A percentile compares a stretch with the other conserved stretches of the same genome.
These are phyloP conservation scores for Cladorrhinum sp. DNA, from an alignment of 2,329 filamentous ascomycete species.

Conservation along the genomic window DNA sequence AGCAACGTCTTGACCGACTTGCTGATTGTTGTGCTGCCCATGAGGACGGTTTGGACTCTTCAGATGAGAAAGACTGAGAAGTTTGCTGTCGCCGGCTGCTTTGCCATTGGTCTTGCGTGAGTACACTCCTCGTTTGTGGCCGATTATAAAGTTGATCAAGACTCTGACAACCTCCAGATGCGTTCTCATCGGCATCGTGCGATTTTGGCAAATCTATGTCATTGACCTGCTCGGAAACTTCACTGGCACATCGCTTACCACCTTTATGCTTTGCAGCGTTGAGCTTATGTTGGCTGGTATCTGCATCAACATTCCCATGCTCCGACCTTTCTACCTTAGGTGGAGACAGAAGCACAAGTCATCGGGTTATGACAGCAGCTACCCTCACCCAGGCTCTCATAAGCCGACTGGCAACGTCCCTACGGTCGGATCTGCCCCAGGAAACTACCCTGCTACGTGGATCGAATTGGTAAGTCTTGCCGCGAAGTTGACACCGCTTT, in stretches of 20 bases:
- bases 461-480: conserved; percentile 6
- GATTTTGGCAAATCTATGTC: conserved; percentile 1
- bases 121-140: not conserved
- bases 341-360: conserved; percentile 8
- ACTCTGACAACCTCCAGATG: not conserved
- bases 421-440: not conserved
- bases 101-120: conserved; percentile 9
- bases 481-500: not conserved
- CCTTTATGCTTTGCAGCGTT: conserved; percentile 6
- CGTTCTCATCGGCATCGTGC: conserved; percentile 3
- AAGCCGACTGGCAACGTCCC: not conserved
- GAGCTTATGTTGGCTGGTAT: conserved; percentile 6
- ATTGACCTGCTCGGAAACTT: conserved; percentile 6
- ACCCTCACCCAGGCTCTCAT: not conserved
- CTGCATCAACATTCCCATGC: conserved; percentile 6
- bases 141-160: not conserved
- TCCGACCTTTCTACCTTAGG: conserved; percentile 1
- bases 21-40: not conserved
- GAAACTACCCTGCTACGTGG: conserved; percentile 1
- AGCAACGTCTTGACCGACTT: conserved; percentile 8
- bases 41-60: conserved; percentile 3
- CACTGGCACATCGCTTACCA: conserved; percentile 3
- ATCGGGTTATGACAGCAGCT: not conserved
- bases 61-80: conserved; percentile 8
- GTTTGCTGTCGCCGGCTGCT: not conserved